These are phyloP conservation scores for Neocucurbitaria cava DNA, from an alignment of 2,329 filamentous ascomycete genomes.

Conservation along the genomic window DNA sequence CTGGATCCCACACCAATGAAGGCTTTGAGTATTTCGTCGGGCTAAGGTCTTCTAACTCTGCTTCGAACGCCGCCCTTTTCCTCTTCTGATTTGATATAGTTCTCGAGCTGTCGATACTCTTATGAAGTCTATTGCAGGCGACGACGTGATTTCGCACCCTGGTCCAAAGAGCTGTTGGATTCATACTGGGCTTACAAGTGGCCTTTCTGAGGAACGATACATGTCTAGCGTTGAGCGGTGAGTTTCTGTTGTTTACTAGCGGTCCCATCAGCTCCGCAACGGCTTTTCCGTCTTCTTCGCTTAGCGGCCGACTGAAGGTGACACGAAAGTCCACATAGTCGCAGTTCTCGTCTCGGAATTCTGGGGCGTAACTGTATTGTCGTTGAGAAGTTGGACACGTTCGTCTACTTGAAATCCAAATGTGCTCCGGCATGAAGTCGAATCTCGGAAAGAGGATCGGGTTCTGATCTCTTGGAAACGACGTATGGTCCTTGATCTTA, in stretches of 20 bases:
- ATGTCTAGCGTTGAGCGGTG: constrained; percentile 4
- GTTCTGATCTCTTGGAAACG: constrained; percentile 4
- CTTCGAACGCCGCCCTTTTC: too few species aligned
- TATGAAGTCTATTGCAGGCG: too few species aligned
- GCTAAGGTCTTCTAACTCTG: too few species aligned
- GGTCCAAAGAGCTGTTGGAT: not conserved
- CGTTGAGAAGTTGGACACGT: not conserved
- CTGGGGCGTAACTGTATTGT: not conserved
- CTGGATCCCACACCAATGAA: too few species aligned
- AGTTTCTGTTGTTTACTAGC: not conserved
- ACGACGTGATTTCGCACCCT: not conserved
- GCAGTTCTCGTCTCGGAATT: constrained; percentile 2
- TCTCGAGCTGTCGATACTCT: too few species aligned
- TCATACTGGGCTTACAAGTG: not conserved
- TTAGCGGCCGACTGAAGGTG: constrained; percentile 8
- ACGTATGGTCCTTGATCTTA: constrained; percentile 1
- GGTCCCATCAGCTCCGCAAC: constrained; percentile 4
- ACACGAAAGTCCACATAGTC: constrained; percentile 16
- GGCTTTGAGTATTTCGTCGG: too few species aligned
- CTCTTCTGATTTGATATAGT: too few species aligned
- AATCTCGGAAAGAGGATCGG: constrained; percentile 5
- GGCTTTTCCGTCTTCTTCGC: not conserved
- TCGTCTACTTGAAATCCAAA: constrained; percentile 8
- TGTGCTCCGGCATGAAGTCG: constrained; percentile 3
- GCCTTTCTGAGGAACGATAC: constrained; percentile 4